Base-by-base conservation (phyloP, 768 basidiomycete genomes). In the Suillus spraguei region DNA sequence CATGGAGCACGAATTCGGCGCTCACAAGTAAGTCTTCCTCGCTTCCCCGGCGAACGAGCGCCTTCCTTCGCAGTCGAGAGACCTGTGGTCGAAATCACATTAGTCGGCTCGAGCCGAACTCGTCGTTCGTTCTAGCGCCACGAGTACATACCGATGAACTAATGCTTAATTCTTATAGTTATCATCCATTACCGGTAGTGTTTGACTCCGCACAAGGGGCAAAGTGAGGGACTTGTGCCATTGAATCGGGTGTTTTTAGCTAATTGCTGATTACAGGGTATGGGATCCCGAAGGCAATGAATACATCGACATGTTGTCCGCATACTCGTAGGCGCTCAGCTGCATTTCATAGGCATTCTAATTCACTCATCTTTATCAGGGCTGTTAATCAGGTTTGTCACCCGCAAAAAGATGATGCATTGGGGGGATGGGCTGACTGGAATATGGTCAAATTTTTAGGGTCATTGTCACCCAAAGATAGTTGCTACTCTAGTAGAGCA, bases 291-390 rank as follows among this genome's bases (percentile, higher is more conserved):
- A 97, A 82, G 96, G 95, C 66, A 89, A 86, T 59, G 91, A 95
- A 72, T 99, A 97, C 78, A 95, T 98, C 66, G 97, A 99, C 72
- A 97, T 98, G 93, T 83, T 99, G 22, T 93, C 94, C 52, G 97
- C 97, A 35, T 99, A 99, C 80, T 96, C 94, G 93, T 96, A 74
- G 80, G 90, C 80, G 20, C 63, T 63, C 52, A 54, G 1, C 11
- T 49, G 33, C 60, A 49, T 32, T 55, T 69, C 20, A 39, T 53
- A 4, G 2, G 11, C 16, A 65, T 55, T 52, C 59, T 61, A 22
- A 64, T 61, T 49, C 10, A 46, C 65, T 68, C 59, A 65, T 60
- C 42, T 24, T 62, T 16, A 5, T 58, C 69, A 94, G 92, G 36
- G 92, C 93, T 49, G 92, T 95, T 61, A 95, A 95, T 76, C 94